Evolutionary conservation across 73 alveolate genomes (phyloP), one percentile per base, ranked within the genome.

Genomic region (Paramecium pentaurelia): DNA sequence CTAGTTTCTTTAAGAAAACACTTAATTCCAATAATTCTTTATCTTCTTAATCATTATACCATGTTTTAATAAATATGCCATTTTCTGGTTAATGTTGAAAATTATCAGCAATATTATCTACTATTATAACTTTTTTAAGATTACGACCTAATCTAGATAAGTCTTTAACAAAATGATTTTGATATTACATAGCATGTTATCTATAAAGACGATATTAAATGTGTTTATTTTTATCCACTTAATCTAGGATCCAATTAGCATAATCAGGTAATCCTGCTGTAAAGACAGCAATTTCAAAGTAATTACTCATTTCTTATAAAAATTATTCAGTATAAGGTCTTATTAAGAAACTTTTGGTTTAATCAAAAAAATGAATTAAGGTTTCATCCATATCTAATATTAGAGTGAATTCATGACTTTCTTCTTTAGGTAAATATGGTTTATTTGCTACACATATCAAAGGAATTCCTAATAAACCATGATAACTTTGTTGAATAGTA

Each of bases 351-450:
- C 94, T 68, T 8, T 99, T 99, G 51, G 98, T 98, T 36, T 97
- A 92, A 71, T 98, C 99, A 85, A 92, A 95, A 92, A 95, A 98
- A 92, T 98, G 99, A 8, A 97, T 99, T 77, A 98, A 86, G 37
- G 99, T 98, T 93, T 98, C 99, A 93, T 98, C 99, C 73, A 98
- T 92, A 95, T 98, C 99, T 51, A 97, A 95, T 1, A 97, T 99
- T 49, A 98, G 88, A 77, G 99, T 96, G 91, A 96, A 98, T 71
- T 71, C 51, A 18, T 47, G 42, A 40, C 60, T 51, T 10, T 32
- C 49, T 18, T 45, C 58, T 44, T 18, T 60, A 1, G 94, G 94
- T 45, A 89, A 89, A 73, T 89, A 89, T 20, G 94, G 94, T 16
- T 77, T 49, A 25, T 59, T 84, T 6, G 94, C 94, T 3, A 83